Conservation (phyloP, 2,329 filamentous ascomycete species). For the Fusarium mangiferae region DNA sequence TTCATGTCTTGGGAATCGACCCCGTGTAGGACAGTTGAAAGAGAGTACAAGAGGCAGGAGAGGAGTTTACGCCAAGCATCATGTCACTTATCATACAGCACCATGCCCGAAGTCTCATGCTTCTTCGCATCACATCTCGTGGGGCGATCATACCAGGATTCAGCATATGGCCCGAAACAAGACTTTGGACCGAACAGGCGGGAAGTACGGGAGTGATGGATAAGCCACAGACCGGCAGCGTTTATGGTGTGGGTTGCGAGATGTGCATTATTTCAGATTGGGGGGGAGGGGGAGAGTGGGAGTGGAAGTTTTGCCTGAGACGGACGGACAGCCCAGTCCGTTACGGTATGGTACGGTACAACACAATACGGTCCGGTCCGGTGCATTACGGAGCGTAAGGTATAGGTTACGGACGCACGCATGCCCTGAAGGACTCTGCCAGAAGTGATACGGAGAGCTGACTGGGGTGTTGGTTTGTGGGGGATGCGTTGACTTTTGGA, state of each 20-base stretch:
- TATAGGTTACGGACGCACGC: not conserved
- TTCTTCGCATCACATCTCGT: conserved; percentile 7
- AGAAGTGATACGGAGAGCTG: not conserved
- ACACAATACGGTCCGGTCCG: not conserved
- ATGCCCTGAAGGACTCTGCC: not conserved
- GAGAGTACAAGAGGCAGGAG: not conserved
- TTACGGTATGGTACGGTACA: not conserved
- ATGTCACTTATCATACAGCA: not conserved
- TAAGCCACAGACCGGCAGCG: not conserved
- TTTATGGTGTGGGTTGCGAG: conserved; percentile 19
- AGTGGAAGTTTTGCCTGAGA: not conserved
- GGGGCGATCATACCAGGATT: conserved; percentile 26
- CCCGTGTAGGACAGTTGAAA: not conserved
- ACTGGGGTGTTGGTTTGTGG: conserved; percentile 8
- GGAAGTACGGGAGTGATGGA: not conserved
- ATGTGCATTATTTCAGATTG: conserved; percentile 21
- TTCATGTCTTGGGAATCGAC: conserved; percentile 11
- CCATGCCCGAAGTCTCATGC: not conserved
- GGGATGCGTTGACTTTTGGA: not conserved
- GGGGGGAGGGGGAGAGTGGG: not conserved
- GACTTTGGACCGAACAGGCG: not conserved
- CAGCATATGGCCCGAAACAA: not conserved
- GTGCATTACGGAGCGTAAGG: not conserved
- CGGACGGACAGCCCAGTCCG: not conserved
- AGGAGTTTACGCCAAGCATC: not conserved